Base-by-base conservation (phyloP, 306 rosid species). In the Sicyos baderoa region DNA sequence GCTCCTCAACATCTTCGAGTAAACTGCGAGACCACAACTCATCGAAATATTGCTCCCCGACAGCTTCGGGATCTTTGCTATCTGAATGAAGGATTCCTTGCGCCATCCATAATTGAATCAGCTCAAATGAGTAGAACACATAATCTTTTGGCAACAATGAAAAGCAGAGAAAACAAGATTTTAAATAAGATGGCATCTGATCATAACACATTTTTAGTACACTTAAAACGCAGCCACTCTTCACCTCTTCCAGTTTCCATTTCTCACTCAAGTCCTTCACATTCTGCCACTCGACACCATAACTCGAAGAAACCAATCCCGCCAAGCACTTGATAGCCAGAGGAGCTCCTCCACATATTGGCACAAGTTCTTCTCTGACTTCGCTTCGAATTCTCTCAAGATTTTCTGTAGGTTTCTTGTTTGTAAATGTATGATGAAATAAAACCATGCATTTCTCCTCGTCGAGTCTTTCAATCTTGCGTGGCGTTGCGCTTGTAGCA, bases 81-180 rank as follows among this genome's bases (percentile, higher is more conserved):
- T 37, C 40, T 17, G 71, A 17, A 69, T 22, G 10, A 40, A 76
- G 79, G 14, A 83, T 14, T 54, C 79, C 78, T 65, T 82, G 80
- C n/a, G 78, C 89, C 80, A 82, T 80, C 89, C 89, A 85, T 5
- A 75, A 49, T 27, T 54, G 47, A 52, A 85, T 67, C 37, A 85
- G 27, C 0, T 54, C 44, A 70, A 37, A 32, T 32, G 49, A 73
- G 21, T 62, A 0, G 25, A 69, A 64, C 50, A 44, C 54, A 61
- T 15, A 47, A 25, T 68, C 74, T 60, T 77, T 77, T 0, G 84
- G 71, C 12, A 76, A 75, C 57, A 74, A 21, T 44, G 76, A 71
- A 40, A 78, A 79, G 42, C 23, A 82, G n/a, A 74, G 49, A 71
- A 82, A 75, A 55, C 73, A 77, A 0, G 54, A 69, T 22, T 71